A percentile compares a stretch with the other conserved stretches of the same genome.
phyloP scores from a whole-genome alignment of 345 rosid genomes.

The Rubroshorea leprosula region DNA sequence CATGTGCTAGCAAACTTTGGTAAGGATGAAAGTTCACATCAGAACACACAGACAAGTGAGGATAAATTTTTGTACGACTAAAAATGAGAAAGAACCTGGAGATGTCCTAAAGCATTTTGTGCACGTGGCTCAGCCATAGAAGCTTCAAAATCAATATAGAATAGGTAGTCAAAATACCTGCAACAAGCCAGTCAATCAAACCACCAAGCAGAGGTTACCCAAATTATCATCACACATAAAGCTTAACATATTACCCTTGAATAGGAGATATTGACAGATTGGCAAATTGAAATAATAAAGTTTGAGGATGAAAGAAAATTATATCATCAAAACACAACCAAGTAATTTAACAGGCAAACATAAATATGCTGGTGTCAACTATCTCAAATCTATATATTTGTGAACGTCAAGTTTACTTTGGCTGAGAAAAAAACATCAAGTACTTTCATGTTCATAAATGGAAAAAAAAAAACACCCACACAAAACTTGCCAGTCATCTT shows the following conservation, averaged over 20 bases:
- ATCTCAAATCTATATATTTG: no score
- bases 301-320: no score
- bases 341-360: no score
- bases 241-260: not conserved
- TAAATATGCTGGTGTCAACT: no score
- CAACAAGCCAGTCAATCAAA: conserved; percentile 7
- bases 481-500: no score
- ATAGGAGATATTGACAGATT: no score
- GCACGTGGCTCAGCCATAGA: conserved; percentile 58
- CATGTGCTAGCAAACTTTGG: conserved; percentile 4
- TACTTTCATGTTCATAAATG: no score
- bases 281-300: no score
- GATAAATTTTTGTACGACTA: not conserved
- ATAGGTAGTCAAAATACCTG: conserved; percentile 53
- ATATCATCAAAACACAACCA: no score
- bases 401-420: no score
- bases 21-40: not conserved
- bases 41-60: not conserved
- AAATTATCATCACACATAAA: not conserved
- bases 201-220: not conserved
- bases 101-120: conserved; percentile 42
- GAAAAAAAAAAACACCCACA: no score
- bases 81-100: conserved; percentile 30
- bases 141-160: conserved; percentile 53
- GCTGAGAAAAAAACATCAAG: no score